These are phyloP conservation scores for Nannochloropsis oceanica DNA, from an alignment of 108 stramenopile genomes.

Conservation along the genomic window DNA sequence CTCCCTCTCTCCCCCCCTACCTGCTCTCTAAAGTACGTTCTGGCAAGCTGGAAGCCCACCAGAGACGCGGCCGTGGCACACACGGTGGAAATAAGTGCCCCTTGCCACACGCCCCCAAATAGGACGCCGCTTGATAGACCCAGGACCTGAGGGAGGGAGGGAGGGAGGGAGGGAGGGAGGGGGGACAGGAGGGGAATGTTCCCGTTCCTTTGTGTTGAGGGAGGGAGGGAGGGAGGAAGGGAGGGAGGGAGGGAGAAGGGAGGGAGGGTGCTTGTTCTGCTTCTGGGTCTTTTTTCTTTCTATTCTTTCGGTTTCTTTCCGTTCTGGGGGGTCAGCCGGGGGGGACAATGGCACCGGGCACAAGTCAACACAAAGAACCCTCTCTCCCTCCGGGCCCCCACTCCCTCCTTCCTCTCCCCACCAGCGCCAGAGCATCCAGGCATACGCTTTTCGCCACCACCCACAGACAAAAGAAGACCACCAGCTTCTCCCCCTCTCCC, in stretches of 20 bases:
- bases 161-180: neutral
- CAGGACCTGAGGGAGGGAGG: conserved; percentile 27
- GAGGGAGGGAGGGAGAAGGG: neutral
- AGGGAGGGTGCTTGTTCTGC: neutral
- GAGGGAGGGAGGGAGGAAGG: neutral
- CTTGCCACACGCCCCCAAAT: conserved; percentile 76
- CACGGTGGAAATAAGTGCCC: conserved; percentile 54
- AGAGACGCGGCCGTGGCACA: conserved; percentile 64
- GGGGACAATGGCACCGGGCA: neutral
- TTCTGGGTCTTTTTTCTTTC: neutral
- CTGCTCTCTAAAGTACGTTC: conserved; percentile 51
- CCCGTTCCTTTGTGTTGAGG: too few relatives aligned
- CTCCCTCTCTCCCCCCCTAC: neutral
- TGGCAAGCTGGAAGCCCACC: conserved; percentile 55
- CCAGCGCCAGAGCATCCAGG: conserved; percentile 59
- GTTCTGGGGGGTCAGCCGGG: neutral
- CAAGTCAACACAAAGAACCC: neutral
- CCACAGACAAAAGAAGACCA: conserved; percentile 52
- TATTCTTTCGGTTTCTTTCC: neutral
- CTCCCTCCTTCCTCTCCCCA: neutral
- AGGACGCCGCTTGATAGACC: conserved; percentile 65
- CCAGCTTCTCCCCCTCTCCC: conserved; percentile 40
- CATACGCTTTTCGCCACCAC: conserved; percentile 59
- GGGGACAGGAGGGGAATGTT: too few relatives aligned
- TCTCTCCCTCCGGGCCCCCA: neutral